Evolutionary conservation across 106 monocot genomes (phyloP).

Genomic region (Triglochin maritima): DNA sequence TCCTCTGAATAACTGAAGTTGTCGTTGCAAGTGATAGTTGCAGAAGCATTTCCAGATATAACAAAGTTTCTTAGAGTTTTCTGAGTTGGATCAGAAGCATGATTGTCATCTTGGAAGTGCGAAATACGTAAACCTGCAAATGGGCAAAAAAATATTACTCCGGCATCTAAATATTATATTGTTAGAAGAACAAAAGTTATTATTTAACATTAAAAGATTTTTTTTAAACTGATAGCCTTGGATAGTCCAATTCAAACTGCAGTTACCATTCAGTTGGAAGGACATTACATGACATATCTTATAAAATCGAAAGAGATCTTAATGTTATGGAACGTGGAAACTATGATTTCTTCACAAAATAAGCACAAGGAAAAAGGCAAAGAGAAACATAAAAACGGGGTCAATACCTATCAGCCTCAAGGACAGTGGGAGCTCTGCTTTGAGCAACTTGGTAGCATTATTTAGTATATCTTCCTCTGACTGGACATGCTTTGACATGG

Average conservation of each 20-base stretch:
- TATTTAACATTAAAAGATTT: no score
- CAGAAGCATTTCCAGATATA: slow-evolving; percentile 15
- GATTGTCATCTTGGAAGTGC: slow-evolving; percentile 56
- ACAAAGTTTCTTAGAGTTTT: slow-evolving; percentile 61
- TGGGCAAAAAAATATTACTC: background rate
- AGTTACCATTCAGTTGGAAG: no score
- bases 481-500: slow-evolving; percentile 60
- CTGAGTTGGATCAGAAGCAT: slow-evolving; percentile 46
- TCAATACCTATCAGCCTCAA: slow-evolving; percentile 78
- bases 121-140: slow-evolving; percentile 78
- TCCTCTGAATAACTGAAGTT: slow-evolving; percentile 6
- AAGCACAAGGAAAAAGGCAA: slow-evolving; percentile 1
- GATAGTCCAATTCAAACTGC: no score
- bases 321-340: no score
- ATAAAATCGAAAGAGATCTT: no score
- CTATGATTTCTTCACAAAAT: no score
- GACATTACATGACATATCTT: no score
- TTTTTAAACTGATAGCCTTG: no score
- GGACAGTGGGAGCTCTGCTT: slow-evolving; percentile 83
- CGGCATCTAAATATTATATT: no score
- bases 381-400: background rate
- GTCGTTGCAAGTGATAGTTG: background rate
- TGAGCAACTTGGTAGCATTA: slow-evolving; percentile 68
- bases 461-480: slow-evolving; percentile 78
- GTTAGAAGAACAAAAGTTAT: no score